Base-by-base conservation (phyloP, 2,329 filamentous ascomycete species). In the Cladorrhinum sp. region DNA sequence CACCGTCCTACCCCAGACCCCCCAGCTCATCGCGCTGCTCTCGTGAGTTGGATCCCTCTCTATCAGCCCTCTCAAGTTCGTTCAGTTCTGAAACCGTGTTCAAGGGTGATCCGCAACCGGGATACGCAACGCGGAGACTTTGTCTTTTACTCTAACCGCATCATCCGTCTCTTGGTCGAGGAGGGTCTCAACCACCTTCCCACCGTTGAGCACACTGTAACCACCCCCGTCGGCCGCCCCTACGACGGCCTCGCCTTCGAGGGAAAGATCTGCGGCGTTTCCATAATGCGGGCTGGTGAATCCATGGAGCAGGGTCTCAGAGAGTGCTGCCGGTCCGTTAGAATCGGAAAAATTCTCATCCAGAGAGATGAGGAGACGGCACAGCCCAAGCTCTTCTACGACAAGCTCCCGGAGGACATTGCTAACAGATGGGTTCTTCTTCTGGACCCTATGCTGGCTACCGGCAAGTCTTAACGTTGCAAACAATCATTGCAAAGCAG, bases 381-480 rank as follows among this genome's bases (percentile, higher is more conserved):
- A 57, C 85, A 89, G 78, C 95, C 95, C 12, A 95, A 92, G 75
- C 83, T 99, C 10, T 99, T 98, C 76, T 99, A 98, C 76, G 93
- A 98, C 71, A 99, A 99, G 79, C 83, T 99, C 38, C 95, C 95
- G 6, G 89, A 92, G 72, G 95, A 99, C 73, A 97, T 99, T 74
- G 85, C 90, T 23, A 85, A 93, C 58, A 82, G 95, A 74, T 99
- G 95, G 93, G 93, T 97, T 36, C 79, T 99, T 62, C 80, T 99
- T 50, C 78, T 99, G 50, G 95, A 99, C 73, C 95, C 95, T n/a
- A 99, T 99, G 95, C 93, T 99, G 77, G 95, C 95, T 60, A 99
- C 95, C 68, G 93, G 92, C 93, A 77, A 70, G 81, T 64, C 29
- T 32, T 24, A 5, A 20, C 29, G 16, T 50, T 20, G 3, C 22